A percentile compares a stretch with the other conserved stretches of the same genome.
These are phyloP conservation scores for Tricholomella constricta DNA, from an alignment of 768 basidiomycete genomes.

Conservation along the genomic window DNA sequence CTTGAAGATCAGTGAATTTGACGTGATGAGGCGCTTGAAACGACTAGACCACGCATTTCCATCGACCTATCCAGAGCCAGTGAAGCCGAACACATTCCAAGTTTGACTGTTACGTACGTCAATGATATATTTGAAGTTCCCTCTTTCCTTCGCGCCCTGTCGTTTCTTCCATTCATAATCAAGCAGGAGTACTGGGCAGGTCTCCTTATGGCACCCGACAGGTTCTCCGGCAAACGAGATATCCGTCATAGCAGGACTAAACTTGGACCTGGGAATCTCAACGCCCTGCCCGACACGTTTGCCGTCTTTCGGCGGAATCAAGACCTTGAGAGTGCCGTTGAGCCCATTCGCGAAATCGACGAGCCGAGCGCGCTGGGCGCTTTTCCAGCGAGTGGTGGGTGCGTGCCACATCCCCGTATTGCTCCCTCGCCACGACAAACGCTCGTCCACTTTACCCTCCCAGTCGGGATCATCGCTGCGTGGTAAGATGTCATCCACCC, in stretches of 20 bases:
- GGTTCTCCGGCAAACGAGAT: slow-evolving; percentile 49
- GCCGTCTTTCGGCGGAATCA: slow-evolving; percentile 23
- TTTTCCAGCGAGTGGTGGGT: slow-evolving; percentile 38
- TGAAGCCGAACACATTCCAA: not conserved
- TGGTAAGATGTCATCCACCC: slow-evolving; percentile 32
- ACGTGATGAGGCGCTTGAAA: slow-evolving; percentile 57
- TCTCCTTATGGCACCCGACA: slow-evolving; percentile 37
- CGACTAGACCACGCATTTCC: slow-evolving; percentile 60
- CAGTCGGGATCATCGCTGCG: slow-evolving; percentile 52
- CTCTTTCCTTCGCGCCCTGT: slow-evolving; percentile 41
- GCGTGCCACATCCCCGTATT: slow-evolving; percentile 56
- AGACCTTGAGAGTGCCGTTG: slow-evolving; percentile 32
- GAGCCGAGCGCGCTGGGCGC: slow-evolving; percentile 43
- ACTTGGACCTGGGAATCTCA: slow-evolving; percentile 22
- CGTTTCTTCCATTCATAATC: slow-evolving; percentile 46
- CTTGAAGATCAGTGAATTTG: slow-evolving; percentile 60
- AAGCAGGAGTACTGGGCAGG: slow-evolving; percentile 40
- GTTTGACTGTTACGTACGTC: slow-evolving; percentile 32
- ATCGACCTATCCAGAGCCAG: slow-evolving; percentile 36
- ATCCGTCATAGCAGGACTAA: slow-evolving; percentile 53
- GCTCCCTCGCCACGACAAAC: slow-evolving; percentile 62
- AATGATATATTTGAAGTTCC: slow-evolving; percentile 53
- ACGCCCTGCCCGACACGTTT: slow-evolving; percentile 32
- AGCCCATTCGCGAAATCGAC: slow-evolving; percentile 36
- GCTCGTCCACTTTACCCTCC: slow-evolving; percentile 55